phyloP scores from a whole-genome alignment of 2,329 filamentous ascomycete genomes.

The Cercospora brassicicola region DNA sequence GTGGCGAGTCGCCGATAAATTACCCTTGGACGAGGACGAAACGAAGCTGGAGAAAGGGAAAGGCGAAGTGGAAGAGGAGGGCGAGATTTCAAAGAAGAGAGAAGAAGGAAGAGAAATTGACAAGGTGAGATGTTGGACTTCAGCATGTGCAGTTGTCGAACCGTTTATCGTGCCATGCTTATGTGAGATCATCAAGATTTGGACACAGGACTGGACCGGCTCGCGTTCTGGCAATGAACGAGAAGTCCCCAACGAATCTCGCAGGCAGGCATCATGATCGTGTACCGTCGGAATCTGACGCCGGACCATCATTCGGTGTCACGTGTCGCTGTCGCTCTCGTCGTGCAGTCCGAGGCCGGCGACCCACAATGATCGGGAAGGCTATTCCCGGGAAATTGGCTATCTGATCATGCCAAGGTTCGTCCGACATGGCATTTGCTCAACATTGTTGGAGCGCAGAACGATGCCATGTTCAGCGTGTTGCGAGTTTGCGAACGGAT shows the following conservation, averaged over 20 bases:
- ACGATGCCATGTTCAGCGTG: not conserved
- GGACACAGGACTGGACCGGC: not conserved
- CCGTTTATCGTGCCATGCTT: not conserved
- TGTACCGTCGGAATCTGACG: not conserved
- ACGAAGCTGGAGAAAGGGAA: slow-evolving; percentile 30
- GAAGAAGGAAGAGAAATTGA: not conserved
- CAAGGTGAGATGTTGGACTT: not conserved
- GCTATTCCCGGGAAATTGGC: not conserved
- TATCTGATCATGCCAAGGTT: slow-evolving; percentile 4
- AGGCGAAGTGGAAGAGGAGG: slow-evolving; percentile 31
- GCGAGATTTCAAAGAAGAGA: slow-evolving; percentile 18
- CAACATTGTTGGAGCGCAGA: not conserved
- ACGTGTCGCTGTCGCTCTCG: not conserved
- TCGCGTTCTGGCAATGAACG: not conserved
- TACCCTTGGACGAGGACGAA: slow-evolving; percentile 44
- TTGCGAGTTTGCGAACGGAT: not conserved
- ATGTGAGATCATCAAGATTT: not conserved
- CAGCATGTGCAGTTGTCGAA: not conserved
- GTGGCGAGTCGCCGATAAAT: slow-evolving; percentile 54
- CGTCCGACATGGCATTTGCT: not conserved
- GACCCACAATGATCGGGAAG: not conserved
- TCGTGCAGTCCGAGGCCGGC: not conserved
- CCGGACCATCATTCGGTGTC: not conserved
- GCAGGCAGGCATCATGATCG: not conserved
- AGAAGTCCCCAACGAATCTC: not conserved